Base-by-base conservation (phyloP, 345 rosid genomes). In the Hibiscus syriacus region DNA sequence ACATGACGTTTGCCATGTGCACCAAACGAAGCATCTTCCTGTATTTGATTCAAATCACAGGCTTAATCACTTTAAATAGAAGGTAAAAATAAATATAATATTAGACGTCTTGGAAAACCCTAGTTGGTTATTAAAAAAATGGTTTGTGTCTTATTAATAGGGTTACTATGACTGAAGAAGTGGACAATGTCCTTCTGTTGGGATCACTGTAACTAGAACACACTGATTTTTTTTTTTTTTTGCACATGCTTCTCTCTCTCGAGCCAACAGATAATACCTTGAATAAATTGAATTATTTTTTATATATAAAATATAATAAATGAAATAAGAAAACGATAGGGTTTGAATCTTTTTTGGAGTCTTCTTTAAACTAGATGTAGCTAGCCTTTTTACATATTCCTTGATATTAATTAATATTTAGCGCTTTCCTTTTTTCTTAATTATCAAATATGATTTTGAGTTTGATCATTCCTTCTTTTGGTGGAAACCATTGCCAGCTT, bases 121-220 rank as follows among this genome's bases (percentile, higher is more conserved):
- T 2, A 56, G n/a, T 39, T 13, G 34, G 27, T 63, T 14, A 41
- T 43, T 6, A 64, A 64, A 63, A 45, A n/a, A 5, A 16, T n/a
- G 20, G 6, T 16, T 2, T 27, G 20, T 41, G 61, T 66, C 61
- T 66, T 5, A 36, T 57, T 25, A 67, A 13, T 66, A 59, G 75
- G 70, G 67, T 67, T 72, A 17, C n/a, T 14, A 39, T 73, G 34
- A 73, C 61, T 73, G 46, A 59, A 52, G 11, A 36, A 67, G 32
- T 25, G 26, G 52, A 55, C 27, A 73, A 10, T 49, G 76, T 72
- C 61, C 2, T 66, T 13, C 17, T 34, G 13, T 19, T 59, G 46
- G 30, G 54, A 58, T 36, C 16, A 58, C 10, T 36, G 45, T 26
- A 17, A 58, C 53, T 54, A 59, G 6, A 25, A 50, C 52, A 23